A percentile compares a stretch with the other conserved stretches of the same genome.
Conservation (phyloP, 2,329 filamentous ascomycete genomes). For the Emmonsia crescens region DNA sequence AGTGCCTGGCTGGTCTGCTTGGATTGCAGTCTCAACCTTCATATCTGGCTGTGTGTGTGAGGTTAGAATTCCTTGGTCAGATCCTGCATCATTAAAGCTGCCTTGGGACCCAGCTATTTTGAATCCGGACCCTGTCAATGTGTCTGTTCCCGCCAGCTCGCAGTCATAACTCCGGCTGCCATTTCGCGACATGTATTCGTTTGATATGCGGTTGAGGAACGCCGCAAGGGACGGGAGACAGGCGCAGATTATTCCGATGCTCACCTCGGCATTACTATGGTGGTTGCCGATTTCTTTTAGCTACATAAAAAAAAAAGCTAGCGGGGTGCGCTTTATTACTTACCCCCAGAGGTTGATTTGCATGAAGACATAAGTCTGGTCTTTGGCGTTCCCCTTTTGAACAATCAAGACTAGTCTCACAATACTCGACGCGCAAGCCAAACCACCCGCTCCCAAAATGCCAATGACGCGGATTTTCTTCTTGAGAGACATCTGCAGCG, state of each 20-base stretch:
- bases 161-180: not conserved
- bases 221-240: constrained; percentile 31
- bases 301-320: constrained; percentile 20
- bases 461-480: constrained; percentile 38
- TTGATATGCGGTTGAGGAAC: constrained; percentile 24
- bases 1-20: constrained; percentile 8
- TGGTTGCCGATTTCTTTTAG: constrained; percentile 20
- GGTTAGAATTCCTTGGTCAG: constrained; percentile 21
- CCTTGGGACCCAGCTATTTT: not conserved
- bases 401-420: constrained; percentile 20
- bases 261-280: constrained; percentile 29
- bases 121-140: not conserved
- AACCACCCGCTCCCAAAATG: constrained; percentile 40
- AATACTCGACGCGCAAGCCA: constrained; percentile 21
- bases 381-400: constrained; percentile 15
- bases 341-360: constrained; percentile 24
- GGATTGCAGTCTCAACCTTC: constrained; percentile 20
- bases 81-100: constrained; percentile 10
- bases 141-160: constrained; percentile 1
- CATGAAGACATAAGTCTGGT: constrained; percentile 20
- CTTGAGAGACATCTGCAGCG: constrained; percentile 34
- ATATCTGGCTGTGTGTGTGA: constrained; percentile 18
- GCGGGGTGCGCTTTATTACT: constrained; percentile 17
- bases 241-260: constrained; percentile 32
- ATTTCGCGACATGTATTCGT: constrained; percentile 19